A percentile compares a stretch with the other conserved stretches of the same genome.
Conservation (phyloP, 2,329 filamentous ascomycete genomes). For the Paecilomyces fulvus region DNA sequence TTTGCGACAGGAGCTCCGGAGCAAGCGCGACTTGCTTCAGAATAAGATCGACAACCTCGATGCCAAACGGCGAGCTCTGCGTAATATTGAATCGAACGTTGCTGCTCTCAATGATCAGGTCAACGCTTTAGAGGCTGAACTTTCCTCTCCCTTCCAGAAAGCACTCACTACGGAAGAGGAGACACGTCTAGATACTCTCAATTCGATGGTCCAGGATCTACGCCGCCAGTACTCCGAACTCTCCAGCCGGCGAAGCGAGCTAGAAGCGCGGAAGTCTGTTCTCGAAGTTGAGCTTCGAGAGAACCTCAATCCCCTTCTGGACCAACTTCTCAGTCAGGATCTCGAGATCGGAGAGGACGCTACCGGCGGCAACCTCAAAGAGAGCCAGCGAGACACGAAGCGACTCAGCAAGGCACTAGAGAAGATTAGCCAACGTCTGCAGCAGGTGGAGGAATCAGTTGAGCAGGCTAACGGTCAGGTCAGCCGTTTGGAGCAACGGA, state of each 20-base stretch:
- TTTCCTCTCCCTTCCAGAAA: constrained; percentile 86
- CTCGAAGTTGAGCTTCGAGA: constrained; percentile 84
- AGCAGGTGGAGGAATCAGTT: constrained; percentile 65
- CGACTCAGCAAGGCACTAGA: constrained; percentile 63
- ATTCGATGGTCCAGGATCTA: constrained; percentile 60
- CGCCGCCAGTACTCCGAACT: constrained; percentile 69
- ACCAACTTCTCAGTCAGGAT: constrained; percentile 71
- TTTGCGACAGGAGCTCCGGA: constrained; percentile 65
- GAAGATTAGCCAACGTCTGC: constrained; percentile 58
- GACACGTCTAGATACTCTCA: constrained; percentile 63
- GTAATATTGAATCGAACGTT: constrained; percentile 66
- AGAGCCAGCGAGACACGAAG: constrained; percentile 72
- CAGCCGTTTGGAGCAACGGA: constrained; percentile 50
- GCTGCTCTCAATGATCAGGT: constrained; percentile 69
- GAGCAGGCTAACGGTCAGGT: constrained; percentile 51
- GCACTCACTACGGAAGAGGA: constrained; percentile 77
- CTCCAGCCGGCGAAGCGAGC: constrained; percentile 62
- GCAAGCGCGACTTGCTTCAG: constrained; percentile 66
- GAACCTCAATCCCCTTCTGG: constrained; percentile 76
- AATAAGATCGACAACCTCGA: constrained; percentile 67
- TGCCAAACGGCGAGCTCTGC: constrained; percentile 54
- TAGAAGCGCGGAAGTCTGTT: constrained; percentile 72
- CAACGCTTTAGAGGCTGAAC: constrained; percentile 67
- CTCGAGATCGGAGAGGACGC: constrained; percentile 57
- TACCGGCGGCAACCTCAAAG: constrained; percentile 58